Conservation (phyloP, 192 early-diverging fungal species). For the Diversispora epigaea region DNA sequence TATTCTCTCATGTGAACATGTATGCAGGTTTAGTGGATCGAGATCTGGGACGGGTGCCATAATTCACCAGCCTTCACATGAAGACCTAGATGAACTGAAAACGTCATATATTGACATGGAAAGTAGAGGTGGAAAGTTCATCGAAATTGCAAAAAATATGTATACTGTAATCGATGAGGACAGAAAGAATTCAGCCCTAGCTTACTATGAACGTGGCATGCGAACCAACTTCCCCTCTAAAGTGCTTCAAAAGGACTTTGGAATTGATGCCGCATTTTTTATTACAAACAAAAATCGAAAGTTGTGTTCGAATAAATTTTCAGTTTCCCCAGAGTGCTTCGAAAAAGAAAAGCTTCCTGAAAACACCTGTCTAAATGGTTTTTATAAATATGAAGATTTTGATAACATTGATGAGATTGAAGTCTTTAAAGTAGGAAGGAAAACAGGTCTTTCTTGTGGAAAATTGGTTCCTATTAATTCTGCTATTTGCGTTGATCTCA, state of each 20-base stretch:
- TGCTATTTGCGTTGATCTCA: slow-evolving; percentile 4
- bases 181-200: background rate
- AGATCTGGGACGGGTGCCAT: background rate
- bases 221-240: slow-evolving; percentile 6
- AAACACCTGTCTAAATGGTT: slow-evolving; percentile 8
- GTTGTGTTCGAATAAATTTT: slow-evolving; percentile 4
- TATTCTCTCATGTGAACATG: slow-evolving; percentile 17
- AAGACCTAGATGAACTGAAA: background rate
- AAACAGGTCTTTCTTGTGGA: background rate
- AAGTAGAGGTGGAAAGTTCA: no score
- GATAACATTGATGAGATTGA: background rate
- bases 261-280: background rate
- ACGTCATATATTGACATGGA: background rate
- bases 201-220: background rate
- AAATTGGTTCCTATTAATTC: slow-evolving; percentile 4
- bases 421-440: slow-evolving; percentile 2
- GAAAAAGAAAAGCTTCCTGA: slow-evolving; percentile 8
- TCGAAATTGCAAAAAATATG: background rate
- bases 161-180: background rate
- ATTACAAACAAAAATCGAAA: background rate
- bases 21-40: slow-evolving; percentile 15
- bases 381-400: slow-evolving; percentile 3
- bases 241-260: background rate
- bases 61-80: background rate
- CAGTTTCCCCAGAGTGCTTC: slow-evolving; percentile 5